Conservation (phyloP, 345 rosid genomes). For the Heritiera littoralis region DNA sequence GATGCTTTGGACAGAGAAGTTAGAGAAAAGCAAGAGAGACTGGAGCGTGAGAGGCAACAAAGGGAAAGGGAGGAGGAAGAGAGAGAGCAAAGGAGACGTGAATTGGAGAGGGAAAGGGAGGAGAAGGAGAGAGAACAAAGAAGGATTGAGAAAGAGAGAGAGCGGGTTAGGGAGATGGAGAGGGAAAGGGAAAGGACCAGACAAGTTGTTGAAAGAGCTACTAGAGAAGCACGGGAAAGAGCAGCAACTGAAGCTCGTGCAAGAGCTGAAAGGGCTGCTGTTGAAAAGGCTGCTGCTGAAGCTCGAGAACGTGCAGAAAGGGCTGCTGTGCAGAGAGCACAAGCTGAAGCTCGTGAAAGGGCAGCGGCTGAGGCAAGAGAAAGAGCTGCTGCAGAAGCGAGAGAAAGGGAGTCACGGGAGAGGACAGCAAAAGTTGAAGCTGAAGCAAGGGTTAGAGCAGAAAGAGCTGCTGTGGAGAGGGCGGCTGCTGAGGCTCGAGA, state of each 20-base stretch:
- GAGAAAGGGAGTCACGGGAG: conserved; percentile 73
- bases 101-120: conserved; percentile 60
- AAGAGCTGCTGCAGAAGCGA: conserved; percentile 87
- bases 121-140: conserved; percentile 52
- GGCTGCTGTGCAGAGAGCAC: conserved; percentile 90
- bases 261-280: conserved; percentile 90
- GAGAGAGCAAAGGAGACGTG: conserved; percentile 56
- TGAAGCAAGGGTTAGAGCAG: conserved; percentile 60
- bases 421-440: conserved; percentile 52
- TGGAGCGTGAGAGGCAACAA: conserved; percentile 65
- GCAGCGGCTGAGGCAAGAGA: conserved; percentile 85
- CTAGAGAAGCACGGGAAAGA: conserved; percentile 96
- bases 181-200: conserved; percentile 72
- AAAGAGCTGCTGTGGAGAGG: conserved; percentile 84
- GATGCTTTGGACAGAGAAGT: conserved; percentile 49
- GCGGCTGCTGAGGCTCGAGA: conserved; percentile 69
- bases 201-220: conserved; percentile 96
- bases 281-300: conserved; percentile 65
- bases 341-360: conserved; percentile 97
- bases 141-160: conserved; percentile 61
- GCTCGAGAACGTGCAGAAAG: conserved; percentile 92
- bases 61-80: conserved; percentile 71
- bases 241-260: conserved; percentile 81
- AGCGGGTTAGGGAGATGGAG: conserved; percentile 38
- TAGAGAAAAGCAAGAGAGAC: conserved; percentile 38